These are phyloP conservation scores for Penicillium sp. DNA, from an alignment of 2,329 filamentous ascomycete genomes.

Conservation along the genomic window DNA sequence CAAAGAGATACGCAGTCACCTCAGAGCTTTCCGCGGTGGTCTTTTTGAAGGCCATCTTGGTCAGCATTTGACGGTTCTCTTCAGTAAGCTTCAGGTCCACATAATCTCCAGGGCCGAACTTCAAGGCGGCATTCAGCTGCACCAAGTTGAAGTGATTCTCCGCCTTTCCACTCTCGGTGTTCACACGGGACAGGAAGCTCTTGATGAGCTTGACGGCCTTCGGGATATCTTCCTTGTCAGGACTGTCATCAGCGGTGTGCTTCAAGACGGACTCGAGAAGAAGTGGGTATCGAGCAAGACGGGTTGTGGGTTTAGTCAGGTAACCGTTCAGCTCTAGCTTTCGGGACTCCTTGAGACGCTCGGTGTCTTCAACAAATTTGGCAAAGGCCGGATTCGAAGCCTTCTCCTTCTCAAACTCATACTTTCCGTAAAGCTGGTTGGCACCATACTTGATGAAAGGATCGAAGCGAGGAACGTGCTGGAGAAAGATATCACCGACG, in stretches of 20 bases:
- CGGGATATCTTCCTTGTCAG: constrained; percentile 88
- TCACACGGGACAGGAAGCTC: constrained; percentile 82
- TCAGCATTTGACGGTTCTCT: constrained; percentile 86
- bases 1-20: constrained; percentile 92
- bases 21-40: constrained; percentile 81
- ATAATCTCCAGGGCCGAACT: constrained; percentile 83
- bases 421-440: constrained; percentile 94
- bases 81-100: constrained; percentile 94
- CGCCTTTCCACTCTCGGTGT: constrained; percentile 91
- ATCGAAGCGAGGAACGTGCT: constrained; percentile 87
- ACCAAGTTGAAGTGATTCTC: constrained; percentile 97
- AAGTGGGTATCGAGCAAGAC: constrained; percentile 88
- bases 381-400: constrained; percentile 79
- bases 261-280: constrained; percentile 89
- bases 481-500: constrained; percentile 89
- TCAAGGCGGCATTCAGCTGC: constrained; percentile 85
- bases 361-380: constrained; percentile 93
- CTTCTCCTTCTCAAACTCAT: constrained; percentile 96
- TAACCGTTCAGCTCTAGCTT: constrained; percentile 98
- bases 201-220: constrained; percentile 84
- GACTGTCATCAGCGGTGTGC: constrained; percentile 82
- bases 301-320: constrained; percentile 93
- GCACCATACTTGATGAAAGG: constrained; percentile 96
- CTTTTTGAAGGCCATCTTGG: constrained; percentile 94
- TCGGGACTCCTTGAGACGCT: constrained; percentile 90